Evolutionary conservation across 495 filamentous ascomycete genomes (phyloP), one percentile per base, ranked within the genome.

Genomic region (Corynascus novoguineensis): DNA sequence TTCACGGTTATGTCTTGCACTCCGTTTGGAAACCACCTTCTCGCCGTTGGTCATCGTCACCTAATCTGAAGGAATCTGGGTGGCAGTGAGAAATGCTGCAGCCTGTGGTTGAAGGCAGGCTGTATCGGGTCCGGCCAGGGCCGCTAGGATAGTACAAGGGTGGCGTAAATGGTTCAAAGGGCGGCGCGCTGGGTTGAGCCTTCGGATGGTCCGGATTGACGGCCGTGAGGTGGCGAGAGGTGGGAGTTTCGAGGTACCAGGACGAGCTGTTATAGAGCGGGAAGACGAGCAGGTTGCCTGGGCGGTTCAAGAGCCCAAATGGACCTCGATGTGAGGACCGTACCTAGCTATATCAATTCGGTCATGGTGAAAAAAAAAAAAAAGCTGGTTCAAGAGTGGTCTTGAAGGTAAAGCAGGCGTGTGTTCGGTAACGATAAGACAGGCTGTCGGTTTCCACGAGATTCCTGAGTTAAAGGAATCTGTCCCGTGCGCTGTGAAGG

Each of bases 21-120:
- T 68, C 9, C 67, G 55, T 52, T 68, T 70, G 10, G 61, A 66
- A 42, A 68, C 59, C 32, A 46, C 54, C 52, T 64, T 61, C 17
- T 37, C 49, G 15, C 54, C 47, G 8, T 46, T 35, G 0, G 55
- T 44, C 66, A 69, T 69, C 11, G 49, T 50, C n/a, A 50, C 17
- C 40, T 12, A 9, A 17, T 15, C 12, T 14, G 11, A 8, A 19
- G 15, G 22, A 7, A 24, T 25, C 32, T 45, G 19, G 28, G 31
- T 31, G 55, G 42, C 29, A 25, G 14, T 9, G 1, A 9, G 24
- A 19, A 17, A 24, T 10, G 41, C 40, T 37, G 31, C 37, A 32
- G 22, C 24, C 51, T 25, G 19, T 2, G 14, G 1, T 10, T 12
- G 12, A 24, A 11, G n/a, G 14, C 19, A 28, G 44, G 2, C 17